Base-by-base conservation (phyloP, 495 filamentous ascomycete species). In the Amniculicola lignicola region DNA sequence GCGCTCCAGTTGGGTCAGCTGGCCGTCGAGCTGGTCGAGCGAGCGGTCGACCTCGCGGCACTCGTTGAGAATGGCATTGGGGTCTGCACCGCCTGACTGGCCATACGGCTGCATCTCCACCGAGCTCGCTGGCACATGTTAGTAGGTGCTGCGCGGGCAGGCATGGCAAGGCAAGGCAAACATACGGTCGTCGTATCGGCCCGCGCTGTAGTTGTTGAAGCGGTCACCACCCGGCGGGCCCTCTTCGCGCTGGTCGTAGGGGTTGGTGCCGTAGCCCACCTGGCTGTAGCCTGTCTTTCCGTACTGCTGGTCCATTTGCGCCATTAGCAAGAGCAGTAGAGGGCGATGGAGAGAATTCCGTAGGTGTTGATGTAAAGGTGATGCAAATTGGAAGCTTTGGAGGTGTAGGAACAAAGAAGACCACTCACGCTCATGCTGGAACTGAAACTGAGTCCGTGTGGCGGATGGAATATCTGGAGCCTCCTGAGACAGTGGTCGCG, bases 61-160 rank as follows among this genome's bases (percentile, higher is more conserved):
- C 67, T 94, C 86, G 71, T 93, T 86, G 40, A 96, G 78, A 62
- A 94, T 83, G 35, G 80, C 78, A 63, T 85, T 89, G 19, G 87
- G 82, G 62, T 70, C 47, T 31, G 38, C 41, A 55, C 40, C 45
- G 57, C 29, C 19, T 16, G 51, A 19, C 52, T 12, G 28, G 38
- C 41, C 55, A 41, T 70, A 69, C 7, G 66, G 65, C 52, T 72
- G 69, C 71, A 74, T 72, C 63, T 74, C 71, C 38, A 71, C 60
- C n/a, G 68, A 53, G 52, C 35, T 15, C 4, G 62, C 63, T 55
- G 58, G 23, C 11, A 4, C 22, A 10, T 19, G 44, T 56, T 25
- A 40, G 7, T 19, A 61, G 51, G 22, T 3, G 18, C 3, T 6
- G 15, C 5, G 6, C 3, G 31, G 0, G 51, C 37, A 24, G 22